A percentile compares a stretch with the other conserved stretches of the same genome.
Conservation (phyloP, 108 stramenopile species). For the Schizochytrium sp. region DNA sequence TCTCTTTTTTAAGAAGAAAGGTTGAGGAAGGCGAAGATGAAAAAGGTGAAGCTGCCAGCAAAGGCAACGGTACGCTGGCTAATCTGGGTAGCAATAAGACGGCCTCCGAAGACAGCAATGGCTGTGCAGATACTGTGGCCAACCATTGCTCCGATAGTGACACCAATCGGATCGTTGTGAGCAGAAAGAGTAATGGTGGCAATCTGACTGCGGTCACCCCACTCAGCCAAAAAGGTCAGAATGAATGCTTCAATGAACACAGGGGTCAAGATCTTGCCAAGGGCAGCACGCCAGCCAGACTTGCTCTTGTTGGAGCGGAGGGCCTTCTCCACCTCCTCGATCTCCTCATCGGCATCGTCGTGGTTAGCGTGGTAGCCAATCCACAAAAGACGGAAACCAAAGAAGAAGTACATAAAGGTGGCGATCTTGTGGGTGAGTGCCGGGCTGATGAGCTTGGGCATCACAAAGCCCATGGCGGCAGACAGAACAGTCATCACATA, state of each 20-base stretch:
- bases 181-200: slow-evolving; percentile 98
- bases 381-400: slow-evolving; percentile 90
- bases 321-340: slow-evolving; percentile 98
- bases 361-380: slow-evolving; percentile 86
- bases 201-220: slow-evolving; percentile 99
- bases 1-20: slow-evolving; percentile 68
- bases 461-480: slow-evolving; percentile 89
- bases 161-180: slow-evolving; percentile 94
- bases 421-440: slow-evolving; percentile 93
- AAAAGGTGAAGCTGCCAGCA: slow-evolving; percentile 90
- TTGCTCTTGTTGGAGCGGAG: slow-evolving; percentile 73
- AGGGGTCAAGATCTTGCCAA: slow-evolving; percentile 82
- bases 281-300: slow-evolving; percentile 72
- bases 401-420: slow-evolving; percentile 93
- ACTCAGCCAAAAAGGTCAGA: slow-evolving; percentile 98
- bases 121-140: slow-evolving; percentile 98
- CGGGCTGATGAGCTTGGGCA: slow-evolving; percentile 87
- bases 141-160: slow-evolving; percentile 92
- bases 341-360: slow-evolving; percentile 88
- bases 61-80: slow-evolving; percentile 91
- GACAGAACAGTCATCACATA: slow-evolving; percentile 94
- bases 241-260: slow-evolving; percentile 89
- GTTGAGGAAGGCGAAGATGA: slow-evolving; percentile 92
- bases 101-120: slow-evolving; percentile 95
- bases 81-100: slow-evolving; percentile 94